Percentiles rank a stretch among this genome's conserved stretches.
These are phyloP conservation scores for Areca catechu DNA, from an alignment of 176 grass and related monocot species.

Conservation along the genomic window DNA sequence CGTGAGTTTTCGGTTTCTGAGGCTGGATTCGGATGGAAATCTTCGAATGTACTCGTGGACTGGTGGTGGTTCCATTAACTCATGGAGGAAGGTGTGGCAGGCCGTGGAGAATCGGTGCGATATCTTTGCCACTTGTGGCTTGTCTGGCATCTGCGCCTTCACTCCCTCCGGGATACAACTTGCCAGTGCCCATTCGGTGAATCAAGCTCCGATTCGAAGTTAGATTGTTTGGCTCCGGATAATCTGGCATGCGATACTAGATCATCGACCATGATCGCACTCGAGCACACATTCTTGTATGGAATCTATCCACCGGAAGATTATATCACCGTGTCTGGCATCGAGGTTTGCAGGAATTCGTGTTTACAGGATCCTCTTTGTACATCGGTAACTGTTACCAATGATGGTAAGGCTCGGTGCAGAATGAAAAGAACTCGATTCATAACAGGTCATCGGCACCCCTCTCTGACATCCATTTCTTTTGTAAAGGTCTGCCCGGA, in stretches of 20 bases:
- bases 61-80: background rate
- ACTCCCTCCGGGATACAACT: background rate
- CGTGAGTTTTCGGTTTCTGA: slow-evolving; percentile 1
- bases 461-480: background rate
- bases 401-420: slow-evolving; percentile 2
- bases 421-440: background rate
- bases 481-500: background rate
- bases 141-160: background rate
- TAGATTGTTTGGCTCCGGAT: background rate
- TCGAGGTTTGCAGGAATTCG: background rate
- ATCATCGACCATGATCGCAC: background rate
- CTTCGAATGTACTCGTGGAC: slow-evolving; percentile 4
- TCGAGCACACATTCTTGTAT: slow-evolving; percentile 6
- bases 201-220: background rate
- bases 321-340: background rate
- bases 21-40: slow-evolving; percentile 2
- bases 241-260: background rate
- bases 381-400: background rate
- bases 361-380: background rate
- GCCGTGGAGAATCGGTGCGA: slow-evolving; percentile 1
- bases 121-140: slow-evolving; percentile 6
- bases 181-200: background rate
- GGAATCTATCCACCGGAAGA: slow-evolving; percentile 5
- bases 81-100: background rate
- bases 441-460: background rate